A percentile compares a stretch with the other conserved stretches of the same genome.
phyloP scores from a whole-genome alignment of 331 rosid species.

The Telfairia occidentalis region DNA sequence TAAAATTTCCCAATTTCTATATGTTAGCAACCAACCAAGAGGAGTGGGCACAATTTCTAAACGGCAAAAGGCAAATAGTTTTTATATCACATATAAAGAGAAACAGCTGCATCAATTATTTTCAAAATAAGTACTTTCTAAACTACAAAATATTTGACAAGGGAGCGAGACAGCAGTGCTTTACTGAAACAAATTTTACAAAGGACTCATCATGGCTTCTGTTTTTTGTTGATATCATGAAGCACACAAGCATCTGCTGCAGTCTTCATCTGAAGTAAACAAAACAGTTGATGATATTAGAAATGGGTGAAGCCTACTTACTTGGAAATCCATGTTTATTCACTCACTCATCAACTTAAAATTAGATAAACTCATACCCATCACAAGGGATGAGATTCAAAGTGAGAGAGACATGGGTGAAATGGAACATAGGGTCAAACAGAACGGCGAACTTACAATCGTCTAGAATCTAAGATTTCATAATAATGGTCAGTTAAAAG shows the following conservation, averaged over 20 bases:
- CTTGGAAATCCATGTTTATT: neutral
- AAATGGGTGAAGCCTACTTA: too few species aligned
- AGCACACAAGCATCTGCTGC: constrained; percentile 81
- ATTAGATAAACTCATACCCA: neutral
- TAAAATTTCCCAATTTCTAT: neutral
- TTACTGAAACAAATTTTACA: constrained; percentile 10
- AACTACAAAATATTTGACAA: constrained; percentile 7
- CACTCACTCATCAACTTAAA: neutral
- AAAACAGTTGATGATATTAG: neutral
- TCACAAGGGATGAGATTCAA: too few species aligned
- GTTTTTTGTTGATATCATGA: constrained; percentile 63
- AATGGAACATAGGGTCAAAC: neutral
- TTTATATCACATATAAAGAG: neutral
- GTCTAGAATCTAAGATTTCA: neutral
- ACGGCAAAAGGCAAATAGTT: neutral
- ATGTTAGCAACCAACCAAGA: neutral
- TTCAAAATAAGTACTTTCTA: neutral
- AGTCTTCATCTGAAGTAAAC: constrained; percentile 73
- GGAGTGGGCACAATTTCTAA: neutral
- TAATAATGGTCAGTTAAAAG: neutral
- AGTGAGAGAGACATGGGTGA: neutral
- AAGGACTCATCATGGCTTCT: constrained; percentile 29
- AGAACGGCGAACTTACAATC: neutral
- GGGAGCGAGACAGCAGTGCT: neutral
- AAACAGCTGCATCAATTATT: neutral